Evolutionary conservation across 306 rosid genomes (phyloP), one percentile per base, ranked within the genome.

Genomic region (Amphicarpaea edgeworthii): DNA sequence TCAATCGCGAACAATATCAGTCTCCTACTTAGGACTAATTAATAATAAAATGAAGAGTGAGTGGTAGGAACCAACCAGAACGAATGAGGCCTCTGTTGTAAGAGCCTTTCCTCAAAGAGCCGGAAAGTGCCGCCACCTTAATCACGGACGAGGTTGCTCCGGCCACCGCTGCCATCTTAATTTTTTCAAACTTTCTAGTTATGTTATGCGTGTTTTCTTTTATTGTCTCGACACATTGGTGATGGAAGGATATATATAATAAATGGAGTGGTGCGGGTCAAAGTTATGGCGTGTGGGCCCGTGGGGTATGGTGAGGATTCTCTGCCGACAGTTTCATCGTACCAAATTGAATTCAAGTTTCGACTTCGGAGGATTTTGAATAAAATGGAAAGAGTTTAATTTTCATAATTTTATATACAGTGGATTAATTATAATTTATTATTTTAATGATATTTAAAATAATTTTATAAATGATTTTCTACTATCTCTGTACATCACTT

Each of bases 81-180:
- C 92, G 92, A 49, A 91, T 16, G 4, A 91, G 90, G 54, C 93
- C 92, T 0, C 84, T 76, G 63, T 89, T 78, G 75, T 10, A 82
- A 28, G 97, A 91, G 40, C 73, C 92, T 60, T 81, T 81, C 5
- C 97, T 89, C 0, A 91, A 74, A 11, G 97, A 91, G 3, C 97
- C 93, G 38, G 87, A 84, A 2, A 91, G 7, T 5, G 97, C 93
- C 4, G 79, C 97, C 26, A 89, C 84, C 54, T 86, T 84, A 3
- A 91, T 82, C 9, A 79, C 2, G 45, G 88, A 80, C 12, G 40
- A 51, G 5, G 77, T 19, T 53, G 85, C 60, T 49, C 84, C 67
- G 2, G 19, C 68, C 15, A 66, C 43, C 2, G 75, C 53, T 54
- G 79, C 54, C 83, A 80, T 77, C n/a, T 75, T 15, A 3, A 24